Conservation (phyloP, 73 alveolate genomes). For the Stentor roeselii region DNA sequence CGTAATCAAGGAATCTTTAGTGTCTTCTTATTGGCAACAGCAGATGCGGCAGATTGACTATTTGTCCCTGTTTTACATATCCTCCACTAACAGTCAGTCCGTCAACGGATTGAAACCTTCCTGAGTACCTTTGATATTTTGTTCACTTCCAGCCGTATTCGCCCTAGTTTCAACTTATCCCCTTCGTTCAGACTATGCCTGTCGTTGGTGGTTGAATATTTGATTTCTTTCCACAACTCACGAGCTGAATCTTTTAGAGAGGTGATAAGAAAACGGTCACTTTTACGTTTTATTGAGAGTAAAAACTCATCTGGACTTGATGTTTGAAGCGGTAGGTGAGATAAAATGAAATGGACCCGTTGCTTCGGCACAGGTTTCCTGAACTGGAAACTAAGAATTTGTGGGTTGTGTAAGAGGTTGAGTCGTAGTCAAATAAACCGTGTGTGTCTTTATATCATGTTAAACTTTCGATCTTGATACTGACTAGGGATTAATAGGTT, state of each 20-base stretch:
- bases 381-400: not conserved
- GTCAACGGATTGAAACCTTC: not conserved
- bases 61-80: not conserved
- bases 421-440: not conserved
- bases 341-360: not conserved
- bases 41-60: conserved; percentile 36
- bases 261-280: not conserved
- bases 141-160: not conserved
- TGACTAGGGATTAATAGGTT: not conserved
- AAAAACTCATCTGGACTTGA: not conserved
- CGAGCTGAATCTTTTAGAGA: not conserved
- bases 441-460: not conserved
- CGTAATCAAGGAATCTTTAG: conserved; percentile 75
- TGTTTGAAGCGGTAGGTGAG: not conserved
- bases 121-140: not conserved
- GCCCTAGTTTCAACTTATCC: conserved; percentile 7
- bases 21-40: conserved; percentile 18
- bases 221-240: not conserved
- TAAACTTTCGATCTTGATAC: not conserved
- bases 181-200: conserved; percentile 6
- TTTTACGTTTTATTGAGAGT: not conserved
- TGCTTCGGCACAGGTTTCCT: not conserved
- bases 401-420: not conserved
- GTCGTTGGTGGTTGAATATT: not conserved
- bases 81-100: not conserved